Percentiles rank a stretch among this genome's conserved stretches.
These are phyloP conservation scores for Violaceomyces palustris DNA, from an alignment of 1,284 basidiomycete species.

Conservation along the genomic window DNA sequence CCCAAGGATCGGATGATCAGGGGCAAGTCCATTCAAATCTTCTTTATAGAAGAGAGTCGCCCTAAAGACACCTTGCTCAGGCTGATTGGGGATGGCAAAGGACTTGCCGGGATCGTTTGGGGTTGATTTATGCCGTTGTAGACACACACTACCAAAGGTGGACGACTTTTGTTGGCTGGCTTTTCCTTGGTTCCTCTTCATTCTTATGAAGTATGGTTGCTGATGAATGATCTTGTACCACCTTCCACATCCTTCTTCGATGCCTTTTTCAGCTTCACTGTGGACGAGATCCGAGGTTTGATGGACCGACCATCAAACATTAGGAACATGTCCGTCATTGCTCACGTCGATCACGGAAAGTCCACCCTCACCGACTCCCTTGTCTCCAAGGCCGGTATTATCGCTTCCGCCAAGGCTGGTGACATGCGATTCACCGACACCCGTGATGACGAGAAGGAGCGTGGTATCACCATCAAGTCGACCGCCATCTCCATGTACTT, in stretches of 20 bases:
- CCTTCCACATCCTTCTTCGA: not conserved
- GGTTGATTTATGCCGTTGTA: too few species aligned
- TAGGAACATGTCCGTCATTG: constrained; percentile 75
- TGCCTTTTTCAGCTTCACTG: constrained; percentile 54
- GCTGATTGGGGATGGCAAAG: too few species aligned
- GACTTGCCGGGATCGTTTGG: too few species aligned
- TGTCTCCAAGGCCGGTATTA: constrained; percentile 99
- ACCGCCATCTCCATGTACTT: constrained; percentile 99
- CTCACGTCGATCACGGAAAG: constrained; percentile 92
- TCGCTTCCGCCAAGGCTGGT: constrained; percentile 85
- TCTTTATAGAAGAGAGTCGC: too few species aligned
- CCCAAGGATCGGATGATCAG: too few species aligned
- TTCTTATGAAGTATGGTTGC: too few species aligned
- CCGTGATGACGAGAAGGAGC: constrained; percentile 96
- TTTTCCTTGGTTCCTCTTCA: too few species aligned
- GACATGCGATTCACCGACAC: constrained; percentile 98
- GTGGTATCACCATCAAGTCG: constrained; percentile 99
- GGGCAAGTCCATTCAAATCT: too few species aligned
- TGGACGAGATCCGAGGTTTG: constrained; percentile 72
- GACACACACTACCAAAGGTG: too few species aligned
- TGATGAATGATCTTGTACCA: too few species aligned
- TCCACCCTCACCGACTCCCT: constrained; percentile 98
- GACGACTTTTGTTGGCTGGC: too few species aligned
- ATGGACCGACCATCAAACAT: constrained; percentile 90
- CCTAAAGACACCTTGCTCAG: too few species aligned